Percentiles rank a stretch among this genome's conserved stretches.
Evolutionary conservation across 108 stramenopile species (phyloP).

Genomic region (Schizochytrium sp.): DNA sequence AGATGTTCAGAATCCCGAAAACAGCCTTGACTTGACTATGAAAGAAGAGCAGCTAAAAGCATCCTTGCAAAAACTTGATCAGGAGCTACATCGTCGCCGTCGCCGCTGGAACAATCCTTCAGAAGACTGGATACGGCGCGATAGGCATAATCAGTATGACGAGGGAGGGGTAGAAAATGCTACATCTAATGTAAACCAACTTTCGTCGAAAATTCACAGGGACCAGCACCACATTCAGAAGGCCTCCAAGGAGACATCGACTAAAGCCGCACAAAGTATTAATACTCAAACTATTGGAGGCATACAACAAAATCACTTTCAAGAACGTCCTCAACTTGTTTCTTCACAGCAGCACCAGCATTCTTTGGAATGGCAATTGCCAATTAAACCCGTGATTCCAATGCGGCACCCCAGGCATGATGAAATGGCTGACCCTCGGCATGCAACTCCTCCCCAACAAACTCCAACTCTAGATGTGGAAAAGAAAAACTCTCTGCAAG

Average conservation of each 20-base stretch:
- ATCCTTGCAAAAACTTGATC: not conserved
- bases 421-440: not conserved
- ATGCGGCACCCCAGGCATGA: not conserved
- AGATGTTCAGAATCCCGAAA: not conserved
- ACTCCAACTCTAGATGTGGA: too few relatives aligned
- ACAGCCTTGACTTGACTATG: not conserved
- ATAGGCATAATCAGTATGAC: not conserved
- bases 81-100: not conserved
- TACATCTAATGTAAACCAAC: not conserved
- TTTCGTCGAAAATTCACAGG: not conserved
- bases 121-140: not conserved
- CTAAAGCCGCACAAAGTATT: not conserved
- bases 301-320: too few relatives aligned
- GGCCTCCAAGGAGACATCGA: not conserved
- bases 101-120: conserved; percentile 13
- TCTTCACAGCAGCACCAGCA: not conserved
- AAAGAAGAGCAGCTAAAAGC: conserved; percentile 23
- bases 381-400: not conserved
- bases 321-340: not conserved
- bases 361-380: not conserved
- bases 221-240: not conserved
- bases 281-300: too few relatives aligned
- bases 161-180: too few relatives aligned
- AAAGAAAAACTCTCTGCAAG: not conserved
- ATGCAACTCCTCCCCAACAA: not conserved